These are phyloP conservation scores for Sarocladium brachiariae DNA, from an alignment of 2,329 filamentous ascomycete species.

Conservation along the genomic window DNA sequence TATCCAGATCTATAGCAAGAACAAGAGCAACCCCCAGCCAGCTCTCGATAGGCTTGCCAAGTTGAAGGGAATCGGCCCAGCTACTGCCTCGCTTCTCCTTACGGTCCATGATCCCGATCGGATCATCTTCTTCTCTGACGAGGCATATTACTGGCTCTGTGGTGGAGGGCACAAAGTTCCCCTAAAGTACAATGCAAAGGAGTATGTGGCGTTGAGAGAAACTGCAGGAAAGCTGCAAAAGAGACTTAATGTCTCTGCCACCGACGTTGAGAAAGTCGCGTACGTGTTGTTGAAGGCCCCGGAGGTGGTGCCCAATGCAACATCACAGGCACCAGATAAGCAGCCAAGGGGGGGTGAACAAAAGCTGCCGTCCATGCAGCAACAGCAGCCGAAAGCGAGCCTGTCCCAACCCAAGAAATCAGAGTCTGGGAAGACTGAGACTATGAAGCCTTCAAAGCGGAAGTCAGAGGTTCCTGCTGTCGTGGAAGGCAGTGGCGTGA, in stretches of 20 bases:
- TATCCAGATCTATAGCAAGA: slow-evolving; percentile 35
- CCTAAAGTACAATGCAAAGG: slow-evolving; percentile 64
- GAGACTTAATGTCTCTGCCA: slow-evolving; percentile 47
- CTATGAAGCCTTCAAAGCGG: not conserved
- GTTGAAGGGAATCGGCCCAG: slow-evolving; percentile 71
- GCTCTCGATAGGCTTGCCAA: slow-evolving; percentile 49
- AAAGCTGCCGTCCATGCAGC: not conserved
- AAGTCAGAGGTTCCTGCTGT: not conserved
- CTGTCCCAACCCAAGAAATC: not conserved
- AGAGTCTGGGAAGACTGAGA: not conserved
- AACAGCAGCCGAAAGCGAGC: not conserved
- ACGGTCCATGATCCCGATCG: slow-evolving; percentile 52
- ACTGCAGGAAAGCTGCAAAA: slow-evolving; percentile 34
- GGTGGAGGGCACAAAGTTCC: slow-evolving; percentile 40
- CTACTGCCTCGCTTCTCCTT: slow-evolving; percentile 69
- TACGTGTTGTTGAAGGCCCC: slow-evolving; percentile 54
- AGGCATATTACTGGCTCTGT: slow-evolving; percentile 67
- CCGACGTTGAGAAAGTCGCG: slow-evolving; percentile 63
- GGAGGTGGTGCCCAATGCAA: not conserved
- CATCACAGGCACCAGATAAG: not conserved
- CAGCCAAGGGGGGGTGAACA: not conserved
- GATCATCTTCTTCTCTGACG: slow-evolving; percentile 73
- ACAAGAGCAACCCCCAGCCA: slow-evolving; percentile 30
- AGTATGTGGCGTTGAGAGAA: slow-evolving; percentile 54
- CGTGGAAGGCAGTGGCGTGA: not conserved